Evolutionary conservation across 2,329 filamentous ascomycete genomes (phyloP), one percentile per base, ranked within the genome.

Genomic region (Verticillium klebahnii): DNA sequence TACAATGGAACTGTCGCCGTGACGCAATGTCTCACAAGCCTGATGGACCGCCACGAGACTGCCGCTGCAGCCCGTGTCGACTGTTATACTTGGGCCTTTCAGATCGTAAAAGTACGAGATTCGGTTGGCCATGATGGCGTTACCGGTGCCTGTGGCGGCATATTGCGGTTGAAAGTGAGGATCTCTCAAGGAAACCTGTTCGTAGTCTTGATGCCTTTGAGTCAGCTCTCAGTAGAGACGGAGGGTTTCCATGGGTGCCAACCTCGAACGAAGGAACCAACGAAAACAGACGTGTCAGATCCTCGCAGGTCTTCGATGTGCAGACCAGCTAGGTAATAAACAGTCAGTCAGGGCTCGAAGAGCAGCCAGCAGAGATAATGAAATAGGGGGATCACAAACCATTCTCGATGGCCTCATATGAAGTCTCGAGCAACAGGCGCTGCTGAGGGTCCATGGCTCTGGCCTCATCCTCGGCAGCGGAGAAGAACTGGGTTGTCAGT

Each of bases 11-110:
- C 76, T 75, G 56, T 85, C 80, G 2, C 78, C 76, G 25, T 67
- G 73, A 8, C 78, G 72, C 1, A 87, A 70, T 29, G 78, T 80
- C 59, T 83, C 80, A 19, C 78, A 80, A 2, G 82, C 84, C 37
- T 82, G 70, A 66, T 87, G 81, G 3, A 87, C 74, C 0, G 81
- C 80, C 4, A 85, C 79, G 23, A 87, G 73, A 57, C 80, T 82
- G 12, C 79, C 80, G 29, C 83, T 86, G 69, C 85, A 88, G 23
- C 82, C 85, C 1, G 85, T 87, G 59, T 87, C 84, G 15, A 87
- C 71, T 0, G 82, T 85, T 70, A 86, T 77, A 66, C 82, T 84
- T 2, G 84, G 82, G 0, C 85, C 84, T 14, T 77, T 75, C 17
- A 86, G 72, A 65, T 86, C 79, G 69, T 83, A 85, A 62, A 76